Base-by-base conservation (phyloP, 225 moss, liverwort and hornwort species). In the Pseudisothecium myosuroides region DNA sequence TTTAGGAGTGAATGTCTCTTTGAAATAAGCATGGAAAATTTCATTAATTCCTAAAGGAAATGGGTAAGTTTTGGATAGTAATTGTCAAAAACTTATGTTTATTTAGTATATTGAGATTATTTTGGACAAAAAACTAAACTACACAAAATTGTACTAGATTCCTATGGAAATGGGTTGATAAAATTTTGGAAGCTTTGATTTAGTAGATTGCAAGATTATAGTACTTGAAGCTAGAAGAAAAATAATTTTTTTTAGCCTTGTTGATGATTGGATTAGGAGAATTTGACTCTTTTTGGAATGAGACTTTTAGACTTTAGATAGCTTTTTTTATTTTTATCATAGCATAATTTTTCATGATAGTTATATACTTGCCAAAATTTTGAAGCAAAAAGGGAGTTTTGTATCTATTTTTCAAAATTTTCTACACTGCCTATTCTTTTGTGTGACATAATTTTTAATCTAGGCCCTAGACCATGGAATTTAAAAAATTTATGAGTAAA, bases 391-490 rank as follows among this genome's bases (percentile, higher is more conserved):
- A 4, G 18, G 3, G 19, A 36, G 6, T 34, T 36, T 65, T 10
- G 7, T 36, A 36, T 66, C 37, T 37, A 66, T 11, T 66, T 36
- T 0, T 37, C 19, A 37, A 66, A 67, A 6, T n/a, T n/a, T 2
- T 23, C 7, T 68, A 39, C 17, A n/a, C 22, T n/a, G 6, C 11
- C 6, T 12, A 2, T 2, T 23, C 12, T 31, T 68, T n/a, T 23
- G 13, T 39, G 13, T 21, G 21, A 67, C 4, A 2, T 37, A 21
- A 4, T 21, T 67, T 67, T 21, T 7, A 37, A 37, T 37, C 68
- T n/a, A 68, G 12, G 7, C 12, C 23, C n/a, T n/a, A n/a, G 6
- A n/a, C 22, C 4, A 12, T 7, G 0, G 1, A 39, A 13, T 22
- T 12, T 23, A 4, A 7, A 39, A 37, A n/a, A 12, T 67, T n/a